phyloP scores from a whole-genome alignment of 345 rosid genomes.

The Garcia nutans region DNA sequence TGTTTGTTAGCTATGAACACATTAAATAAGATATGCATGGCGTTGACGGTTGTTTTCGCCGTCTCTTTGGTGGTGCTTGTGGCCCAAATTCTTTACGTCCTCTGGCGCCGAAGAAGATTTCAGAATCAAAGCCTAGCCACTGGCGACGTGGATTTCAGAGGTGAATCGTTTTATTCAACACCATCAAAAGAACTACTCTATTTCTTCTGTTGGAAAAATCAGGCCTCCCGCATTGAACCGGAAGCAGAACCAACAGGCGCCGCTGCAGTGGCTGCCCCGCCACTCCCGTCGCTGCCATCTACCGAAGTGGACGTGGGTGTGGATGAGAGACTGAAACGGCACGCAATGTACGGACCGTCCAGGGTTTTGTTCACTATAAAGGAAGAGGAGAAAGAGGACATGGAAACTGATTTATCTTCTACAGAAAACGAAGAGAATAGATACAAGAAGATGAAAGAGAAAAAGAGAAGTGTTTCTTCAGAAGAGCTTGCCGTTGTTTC shows the following conservation, averaged over 20 bases:
- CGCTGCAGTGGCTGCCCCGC: conserved; percentile 19
- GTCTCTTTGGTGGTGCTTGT: conserved; percentile 38
- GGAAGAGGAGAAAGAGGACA: conserved; percentile 61
- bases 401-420: conserved; percentile 12
- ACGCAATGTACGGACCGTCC: conserved; percentile 49
- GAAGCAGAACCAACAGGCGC: background rate
- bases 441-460: background rate
- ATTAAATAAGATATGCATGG: conserved; percentile 35
- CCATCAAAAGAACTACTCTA: conserved; percentile 75
- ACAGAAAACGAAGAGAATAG: background rate
- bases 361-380: conserved; percentile 62
- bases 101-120: conserved; percentile 49
- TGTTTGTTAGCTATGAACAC: conserved; percentile 34
- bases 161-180: conserved; percentile 18
- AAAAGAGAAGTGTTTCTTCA: conserved; percentile 7
- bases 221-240: conserved; percentile 49
- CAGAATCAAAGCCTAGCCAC: conserved; percentile 27
- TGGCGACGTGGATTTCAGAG: conserved; percentile 15
- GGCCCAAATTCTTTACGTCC: conserved; percentile 46
- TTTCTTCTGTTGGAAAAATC: conserved; percentile 69
- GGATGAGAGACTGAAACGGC: conserved; percentile 41
- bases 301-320: background rate
- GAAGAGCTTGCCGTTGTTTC: background rate
- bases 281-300: conserved; percentile 2
- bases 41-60: conserved; percentile 44